These are phyloP conservation scores for Candida xiaguanensis DNA, from an alignment of 805 yeast species.

Conservation along the genomic window DNA sequence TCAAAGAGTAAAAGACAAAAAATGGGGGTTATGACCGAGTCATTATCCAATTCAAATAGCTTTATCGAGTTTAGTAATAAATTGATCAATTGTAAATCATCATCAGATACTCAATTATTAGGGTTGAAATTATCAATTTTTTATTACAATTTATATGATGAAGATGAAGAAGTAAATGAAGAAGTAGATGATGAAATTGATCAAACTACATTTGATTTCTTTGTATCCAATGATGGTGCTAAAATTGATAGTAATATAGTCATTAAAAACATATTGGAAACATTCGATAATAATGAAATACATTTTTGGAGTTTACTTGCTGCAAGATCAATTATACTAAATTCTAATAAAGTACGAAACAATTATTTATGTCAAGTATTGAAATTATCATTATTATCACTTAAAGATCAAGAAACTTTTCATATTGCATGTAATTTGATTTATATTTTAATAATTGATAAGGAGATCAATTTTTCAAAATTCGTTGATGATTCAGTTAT, in stretches of 20 bases:
- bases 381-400: constrained; percentile 31
- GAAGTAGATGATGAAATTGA: not conserved
- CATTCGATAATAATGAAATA: constrained; percentile 19
- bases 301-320: constrained; percentile 25
- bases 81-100: constrained; percentile 16
- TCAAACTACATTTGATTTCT: constrained; percentile 8
- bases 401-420: constrained; percentile 27
- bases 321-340: constrained; percentile 13
- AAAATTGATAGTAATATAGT: constrained; percentile 10
- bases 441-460: constrained; percentile 11
- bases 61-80: constrained; percentile 21
- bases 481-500: constrained; percentile 37
- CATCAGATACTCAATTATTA: constrained; percentile 11
- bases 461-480: not conserved
- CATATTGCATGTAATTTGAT: constrained; percentile 31
- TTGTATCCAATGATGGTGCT: constrained; percentile 8
- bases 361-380: constrained; percentile 18
- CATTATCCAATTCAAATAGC: constrained; percentile 17
- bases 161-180: not conserved
- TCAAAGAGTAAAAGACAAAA: constrained; percentile 23
- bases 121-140: constrained; percentile 18
- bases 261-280: constrained; percentile 15
- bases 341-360: not conserved
- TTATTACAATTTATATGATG: constrained; percentile 2
- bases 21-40: constrained; percentile 16